Evolutionary conservation across 2,329 filamentous ascomycete genomes (phyloP), one percentile per base, ranked within the genome.

Genomic region (Diaporthe sp.): DNA sequence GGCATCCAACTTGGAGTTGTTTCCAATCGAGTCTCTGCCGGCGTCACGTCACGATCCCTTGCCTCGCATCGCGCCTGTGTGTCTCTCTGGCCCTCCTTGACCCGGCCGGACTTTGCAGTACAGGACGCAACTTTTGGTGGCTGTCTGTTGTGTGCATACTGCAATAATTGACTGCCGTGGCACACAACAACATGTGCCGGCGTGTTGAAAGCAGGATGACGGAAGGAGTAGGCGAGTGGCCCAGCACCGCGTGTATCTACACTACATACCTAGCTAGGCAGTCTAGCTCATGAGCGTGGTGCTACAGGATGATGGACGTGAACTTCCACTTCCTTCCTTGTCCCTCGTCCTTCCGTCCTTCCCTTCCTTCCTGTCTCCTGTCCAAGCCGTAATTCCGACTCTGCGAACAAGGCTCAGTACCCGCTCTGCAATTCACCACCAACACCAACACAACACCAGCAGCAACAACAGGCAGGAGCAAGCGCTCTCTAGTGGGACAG

Each of bases 31-130:
- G 44, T 17, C 10, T 68, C 44, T 68, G 63, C 63, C 63, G 63
- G 63, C 63, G 63, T 68, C 61, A 65, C 9, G 47, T 68, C 44
- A 55, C 42, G 63, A 67, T 67, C 63, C 63, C 63, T 67, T 67
- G 63, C 63, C 31, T 68, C 31, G 65, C 65, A 68, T 53, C 47
- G 65, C 47, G 65, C 31, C 63, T 68, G 63, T 12, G 63, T 49
- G 25, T 67, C 17, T 37, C 57, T 53, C 63, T 51, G 60, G 60
- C 20, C 44, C 22, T 47, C n/a, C n/a, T 12, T 12, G 61, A 34
- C 42, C 57, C 28, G 6, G 34, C 57, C 28, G 6, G 34, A 3
- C n/a, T 44, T 63, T n/a, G 7, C 39, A 28, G 15, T 31, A 42
- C 39, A 37, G 22, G 13, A 47, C 31, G 31, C 57, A 20, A 28